Conservation (phyloP, 495 filamentous ascomycete species). For the Trichoderma reesei region DNA sequence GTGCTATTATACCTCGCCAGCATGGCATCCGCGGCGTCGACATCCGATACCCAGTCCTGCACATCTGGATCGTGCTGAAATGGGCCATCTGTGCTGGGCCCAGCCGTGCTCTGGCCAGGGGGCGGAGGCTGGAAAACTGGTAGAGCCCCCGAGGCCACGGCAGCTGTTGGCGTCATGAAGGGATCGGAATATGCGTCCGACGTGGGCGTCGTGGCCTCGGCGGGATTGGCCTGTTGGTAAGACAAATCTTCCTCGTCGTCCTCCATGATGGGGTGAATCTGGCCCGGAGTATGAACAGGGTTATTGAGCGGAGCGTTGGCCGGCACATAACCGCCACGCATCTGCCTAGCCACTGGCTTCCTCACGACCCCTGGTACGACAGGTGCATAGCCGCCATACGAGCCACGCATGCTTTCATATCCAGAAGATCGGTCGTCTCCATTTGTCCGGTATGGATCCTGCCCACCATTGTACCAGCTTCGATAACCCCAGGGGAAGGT, state of each 20-base stretch:
- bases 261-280: slow-evolving; percentile 49
- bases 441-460: slow-evolving; percentile 25
- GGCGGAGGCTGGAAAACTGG: slow-evolving; percentile 18
- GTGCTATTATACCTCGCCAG: slow-evolving; percentile 20
- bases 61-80: slow-evolving; percentile 40
- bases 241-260: slow-evolving; percentile 55
- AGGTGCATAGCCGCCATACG: slow-evolving; percentile 8
- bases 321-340: slow-evolving; percentile 23
- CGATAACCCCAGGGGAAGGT: slow-evolving; percentile 23
- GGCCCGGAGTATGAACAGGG: slow-evolving; percentile 18
- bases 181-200: slow-evolving; percentile 26
- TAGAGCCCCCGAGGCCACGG: slow-evolving; percentile 8
- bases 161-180: slow-evolving; percentile 31
- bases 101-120: slow-evolving; percentile 6
- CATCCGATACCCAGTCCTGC: slow-evolving; percentile 51
- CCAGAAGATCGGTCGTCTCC: slow-evolving; percentile 31
- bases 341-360: slow-evolving; percentile 20
- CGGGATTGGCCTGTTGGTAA: slow-evolving; percentile 27
- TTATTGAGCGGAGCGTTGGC: slow-evolving; percentile 16
- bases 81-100: slow-evolving; percentile 23
- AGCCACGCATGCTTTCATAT: slow-evolving; percentile 32
- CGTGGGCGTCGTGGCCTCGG: slow-evolving; percentile 10
- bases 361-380: slow-evolving; percentile 10
- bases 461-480: slow-evolving; percentile 33
- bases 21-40: slow-evolving; percentile 44